Evolutionary conservation across 768 basidiomycete species (phyloP), one percentile per base, ranked within the genome.

Genomic region (Dacryopinax spathularia): DNA sequence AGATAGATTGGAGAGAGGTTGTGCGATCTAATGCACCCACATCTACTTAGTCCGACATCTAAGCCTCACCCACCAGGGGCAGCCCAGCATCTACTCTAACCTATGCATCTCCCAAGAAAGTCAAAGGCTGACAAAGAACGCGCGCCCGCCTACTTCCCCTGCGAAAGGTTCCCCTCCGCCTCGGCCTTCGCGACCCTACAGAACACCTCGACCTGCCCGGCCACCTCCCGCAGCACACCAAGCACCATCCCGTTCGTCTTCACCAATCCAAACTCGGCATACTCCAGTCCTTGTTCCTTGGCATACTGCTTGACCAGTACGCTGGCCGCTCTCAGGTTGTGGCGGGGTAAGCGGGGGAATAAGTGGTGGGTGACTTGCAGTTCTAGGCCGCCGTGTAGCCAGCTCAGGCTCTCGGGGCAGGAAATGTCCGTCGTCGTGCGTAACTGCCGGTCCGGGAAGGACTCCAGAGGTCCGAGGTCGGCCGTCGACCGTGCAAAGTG

Each of bases 341-440:
- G 95, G 36, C 96, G 80, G 1, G 96, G 96, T 1, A 97, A 79
- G 12, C 96, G 86, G 20, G 96, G 96, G 78, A 97, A 97, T 64
- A 98, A 81, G 73, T 97, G 94, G 69, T 99, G 96, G 1, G 95
- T 92, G 41, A 97, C 91, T 74, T 99, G 96, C 13, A 98, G 84
- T 69, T 99, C 91, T 20, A 99, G 82, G n/a, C 96, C 96, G 12
- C 96, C 96, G 70, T 99, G 96, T 34, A 99, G 75, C 71, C 93
- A 97, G 61, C 82, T 89, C 68, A 97, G 80, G 33, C 84, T 82
- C 1, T 86, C 79, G 1, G 85, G 83, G 75, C 96, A 98, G 65
- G 89, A 83, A 39, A 99, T 91, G 73, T 99, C 96, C 44, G 90
- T 88, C 0, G 96, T 98, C n/a, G 96, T 99, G 59, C 96, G 88